Conservation (phyloP, 2,329 filamentous ascomycete genomes). For the Ophiosphaerella narmari region DNA sequence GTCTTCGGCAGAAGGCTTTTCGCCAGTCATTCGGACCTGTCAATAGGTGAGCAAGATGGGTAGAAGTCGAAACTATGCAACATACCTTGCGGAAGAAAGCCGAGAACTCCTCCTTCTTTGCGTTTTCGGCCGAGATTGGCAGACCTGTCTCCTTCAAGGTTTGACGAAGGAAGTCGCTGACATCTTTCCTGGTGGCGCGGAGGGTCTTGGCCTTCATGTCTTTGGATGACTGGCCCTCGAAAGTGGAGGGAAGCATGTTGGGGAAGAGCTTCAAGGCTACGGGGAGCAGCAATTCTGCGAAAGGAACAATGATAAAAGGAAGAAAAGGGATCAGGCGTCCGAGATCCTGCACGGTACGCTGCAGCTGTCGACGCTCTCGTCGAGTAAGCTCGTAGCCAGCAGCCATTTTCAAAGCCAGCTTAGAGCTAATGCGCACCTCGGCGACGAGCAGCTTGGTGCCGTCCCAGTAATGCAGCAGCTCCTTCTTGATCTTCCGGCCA, state of each 20-base stretch:
- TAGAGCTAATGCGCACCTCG: conserved; percentile 90
- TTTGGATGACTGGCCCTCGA: conserved; percentile 87
- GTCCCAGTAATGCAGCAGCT: conserved; percentile 95
- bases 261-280: conserved; percentile 94
- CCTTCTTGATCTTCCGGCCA: conserved; percentile 93
- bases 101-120: conserved; percentile 90
- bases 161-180: conserved; percentile 84
- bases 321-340: conserved; percentile 93
- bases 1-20: conserved; percentile 83
- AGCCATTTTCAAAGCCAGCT: conserved; percentile 93
- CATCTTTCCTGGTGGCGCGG: conserved; percentile 86
- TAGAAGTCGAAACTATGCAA: background rate
- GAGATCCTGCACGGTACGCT: conserved; percentile 91
- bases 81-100: conserved; percentile 94
- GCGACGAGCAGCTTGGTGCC: conserved; percentile 92
- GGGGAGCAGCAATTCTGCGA: conserved; percentile 90
- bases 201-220: conserved; percentile 84
- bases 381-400: conserved; percentile 95
- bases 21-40: conserved; percentile 74
- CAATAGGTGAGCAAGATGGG: conserved; percentile 11
- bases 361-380: conserved; percentile 88
- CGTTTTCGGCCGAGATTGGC: conserved; percentile 79
- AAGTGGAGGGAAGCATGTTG: conserved; percentile 95
- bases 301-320: conserved; percentile 94
- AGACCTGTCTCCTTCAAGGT: conserved; percentile 93